Conservation (phyloP, 225 moss, liverwort and hornwort species). For the Rhytidiadelphus loreus region DNA sequence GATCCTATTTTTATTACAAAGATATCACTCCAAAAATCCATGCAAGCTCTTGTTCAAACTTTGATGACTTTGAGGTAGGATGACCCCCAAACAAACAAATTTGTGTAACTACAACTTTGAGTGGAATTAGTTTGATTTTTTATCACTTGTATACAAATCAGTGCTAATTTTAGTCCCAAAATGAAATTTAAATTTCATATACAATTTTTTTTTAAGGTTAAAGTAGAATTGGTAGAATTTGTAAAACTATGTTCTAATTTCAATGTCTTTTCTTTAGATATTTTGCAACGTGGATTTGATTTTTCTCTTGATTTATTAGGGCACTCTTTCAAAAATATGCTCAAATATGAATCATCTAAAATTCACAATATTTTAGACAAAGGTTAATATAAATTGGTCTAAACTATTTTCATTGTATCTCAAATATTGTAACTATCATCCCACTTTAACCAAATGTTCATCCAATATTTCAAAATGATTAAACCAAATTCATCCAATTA, state of each 20-base stretch:
- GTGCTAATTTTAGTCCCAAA: neutral
- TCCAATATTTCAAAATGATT: neutral
- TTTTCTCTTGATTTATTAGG: neutral
- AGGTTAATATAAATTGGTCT: neutral
- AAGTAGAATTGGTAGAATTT: neutral
- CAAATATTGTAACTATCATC: accelerated
- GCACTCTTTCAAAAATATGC: accelerated
- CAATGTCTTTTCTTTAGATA: neutral
- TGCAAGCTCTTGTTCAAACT: neutral
- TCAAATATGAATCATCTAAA: neutral
- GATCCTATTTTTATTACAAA: neutral
- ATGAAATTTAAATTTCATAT: neutral
- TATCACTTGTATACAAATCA: neutral
- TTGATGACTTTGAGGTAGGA: neutral
- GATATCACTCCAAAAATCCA: accelerated
- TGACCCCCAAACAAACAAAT: accelerated
- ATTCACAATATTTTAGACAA: neutral
- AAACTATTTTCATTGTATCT: neutral
- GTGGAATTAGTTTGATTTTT: neutral
- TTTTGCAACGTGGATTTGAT: accelerated
- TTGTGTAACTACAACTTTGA: neutral
- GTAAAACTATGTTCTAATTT: neutral
- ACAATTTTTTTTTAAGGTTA: neutral
- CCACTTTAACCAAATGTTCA: neutral
- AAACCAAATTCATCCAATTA: neutral